Percentiles rank a stretch among this genome's conserved stretches.
phyloP scores from a whole-genome alignment of 352 stramenopile genomes.

The Lagenidium giganteum region DNA sequence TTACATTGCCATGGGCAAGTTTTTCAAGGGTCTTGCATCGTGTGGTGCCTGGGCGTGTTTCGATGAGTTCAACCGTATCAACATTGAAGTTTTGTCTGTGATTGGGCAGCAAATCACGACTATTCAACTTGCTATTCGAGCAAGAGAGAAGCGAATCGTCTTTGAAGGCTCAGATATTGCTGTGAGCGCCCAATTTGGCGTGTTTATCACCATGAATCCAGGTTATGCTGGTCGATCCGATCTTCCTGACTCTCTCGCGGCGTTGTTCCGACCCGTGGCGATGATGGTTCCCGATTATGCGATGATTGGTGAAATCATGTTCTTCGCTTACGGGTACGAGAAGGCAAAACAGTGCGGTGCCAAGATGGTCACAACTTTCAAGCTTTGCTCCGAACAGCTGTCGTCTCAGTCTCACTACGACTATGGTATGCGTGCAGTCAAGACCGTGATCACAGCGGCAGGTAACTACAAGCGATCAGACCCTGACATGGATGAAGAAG shows the following conservation, averaged over 20 bases:
- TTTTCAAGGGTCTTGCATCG: constrained; percentile 89
- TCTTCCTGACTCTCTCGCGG: constrained; percentile 93
- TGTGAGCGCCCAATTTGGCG: constrained; percentile 90
- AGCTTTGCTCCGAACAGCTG: constrained; percentile 93
- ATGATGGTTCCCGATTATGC: constrained; percentile 98
- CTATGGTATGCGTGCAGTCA: constrained; percentile 96
- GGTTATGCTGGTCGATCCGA: constrained; percentile 93
- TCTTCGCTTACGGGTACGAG: constrained; percentile 93
- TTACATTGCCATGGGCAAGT: constrained; percentile 95
- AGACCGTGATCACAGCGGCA: constrained; percentile 93
- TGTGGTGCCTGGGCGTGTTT: constrained; percentile 95
- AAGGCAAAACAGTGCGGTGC: constrained; percentile 90
- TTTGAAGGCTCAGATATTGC: constrained; percentile 94
- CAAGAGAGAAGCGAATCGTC: constrained; percentile 83
- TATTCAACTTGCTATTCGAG: constrained; percentile 84
- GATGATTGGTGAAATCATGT: constrained; percentile 96
- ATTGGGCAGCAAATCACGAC: constrained; percentile 85
- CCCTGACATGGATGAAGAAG: constrained; percentile 92
- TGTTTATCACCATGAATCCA: constrained; percentile 97
- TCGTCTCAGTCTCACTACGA: constrained; percentile 95
- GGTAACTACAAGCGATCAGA: constrained; percentile 93
- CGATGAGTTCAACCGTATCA: constrained; percentile 96
- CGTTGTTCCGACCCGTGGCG: constrained; percentile 92
- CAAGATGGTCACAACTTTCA: constrained; percentile 97
- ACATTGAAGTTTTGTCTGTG: constrained; percentile 90